Evolutionary conservation across 2,329 filamentous ascomycete genomes (phyloP).

Genomic region (Septoria petroselini): DNA sequence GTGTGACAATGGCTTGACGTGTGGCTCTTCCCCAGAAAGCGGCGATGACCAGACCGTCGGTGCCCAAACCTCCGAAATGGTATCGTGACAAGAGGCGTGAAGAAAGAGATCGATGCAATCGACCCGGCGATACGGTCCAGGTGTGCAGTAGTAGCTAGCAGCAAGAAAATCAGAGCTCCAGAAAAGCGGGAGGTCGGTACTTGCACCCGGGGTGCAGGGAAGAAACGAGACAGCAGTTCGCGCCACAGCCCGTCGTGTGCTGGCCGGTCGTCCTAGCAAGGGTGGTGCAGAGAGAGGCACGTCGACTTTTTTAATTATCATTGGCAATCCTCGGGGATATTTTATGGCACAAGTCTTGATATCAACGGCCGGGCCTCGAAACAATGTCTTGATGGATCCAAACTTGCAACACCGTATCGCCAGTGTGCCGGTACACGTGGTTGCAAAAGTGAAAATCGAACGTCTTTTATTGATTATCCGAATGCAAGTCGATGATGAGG

Average conservation of each 20-base stretch:
- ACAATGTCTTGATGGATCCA: too few relatives aligned
- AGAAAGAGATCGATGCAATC: not conserved
- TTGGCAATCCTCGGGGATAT: too few relatives aligned
- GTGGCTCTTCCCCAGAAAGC: not conserved
- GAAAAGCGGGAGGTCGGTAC: not conserved
- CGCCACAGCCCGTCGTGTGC: not conserved
- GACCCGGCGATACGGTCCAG: not conserved
- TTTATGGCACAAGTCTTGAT: too few relatives aligned
- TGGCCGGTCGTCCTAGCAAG: not conserved
- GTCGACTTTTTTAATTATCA: too few relatives aligned
- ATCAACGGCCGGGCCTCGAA: too few relatives aligned
- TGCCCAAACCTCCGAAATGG: not conserved
- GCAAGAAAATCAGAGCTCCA: too few relatives aligned
- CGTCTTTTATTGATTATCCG: too few relatives aligned
- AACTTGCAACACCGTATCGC: too few relatives aligned
- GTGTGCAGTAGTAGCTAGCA: not conserved
- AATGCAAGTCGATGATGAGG: too few relatives aligned
- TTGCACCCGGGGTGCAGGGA: not conserved
- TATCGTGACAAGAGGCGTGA: not conserved
- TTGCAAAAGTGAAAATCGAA: too few relatives aligned
- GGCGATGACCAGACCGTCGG: not conserved
- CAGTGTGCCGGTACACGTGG: too few relatives aligned
- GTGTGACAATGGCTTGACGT: slow-evolving; percentile 7
- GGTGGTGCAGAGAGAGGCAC: not conserved
- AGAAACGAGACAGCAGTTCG: not conserved